phyloP scores from a whole-genome alignment of 2,329 filamentous ascomycete species.

The Calcarisporium arbuscula region DNA sequence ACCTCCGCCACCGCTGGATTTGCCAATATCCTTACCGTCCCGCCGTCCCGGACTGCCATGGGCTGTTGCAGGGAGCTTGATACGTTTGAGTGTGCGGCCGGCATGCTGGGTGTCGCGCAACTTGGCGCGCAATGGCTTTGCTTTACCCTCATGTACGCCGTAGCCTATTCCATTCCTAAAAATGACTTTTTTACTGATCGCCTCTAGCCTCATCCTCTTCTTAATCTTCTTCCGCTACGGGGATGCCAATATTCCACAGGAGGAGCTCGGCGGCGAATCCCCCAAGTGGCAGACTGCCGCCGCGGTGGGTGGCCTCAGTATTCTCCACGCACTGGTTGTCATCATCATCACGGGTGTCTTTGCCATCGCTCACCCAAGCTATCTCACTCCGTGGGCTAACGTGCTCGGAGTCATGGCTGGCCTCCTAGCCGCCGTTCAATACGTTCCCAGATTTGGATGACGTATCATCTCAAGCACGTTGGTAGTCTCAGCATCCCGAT shows the following conservation, averaged over 20 bases:
- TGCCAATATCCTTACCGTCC: conserved; percentile 84
- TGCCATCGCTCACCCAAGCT: conserved; percentile 52
- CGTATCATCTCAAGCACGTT: conserved; percentile 75
- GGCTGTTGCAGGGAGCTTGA: conserved; percentile 79
- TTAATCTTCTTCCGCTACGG: conserved; percentile 83
- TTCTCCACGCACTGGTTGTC: conserved; percentile 68
- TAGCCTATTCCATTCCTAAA: background rate
- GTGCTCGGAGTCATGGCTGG: conserved; percentile 75
- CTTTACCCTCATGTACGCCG: conserved; percentile 78
- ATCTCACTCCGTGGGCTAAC: conserved; percentile 76
- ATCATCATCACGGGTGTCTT: conserved; percentile 65
- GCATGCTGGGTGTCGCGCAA: conserved; percentile 82
- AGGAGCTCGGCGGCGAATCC: conserved; percentile 42
- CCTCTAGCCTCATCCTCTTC: conserved; percentile 75
- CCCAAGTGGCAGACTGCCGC: conserved; percentile 75
- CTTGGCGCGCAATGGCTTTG: conserved; percentile 88
- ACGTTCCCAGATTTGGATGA: conserved; percentile 91
- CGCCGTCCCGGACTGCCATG: conserved; percentile 76
- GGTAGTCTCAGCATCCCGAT: conserved; percentile 92
- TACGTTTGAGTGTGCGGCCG: conserved; percentile 76
- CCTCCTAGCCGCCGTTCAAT: conserved; percentile 77
- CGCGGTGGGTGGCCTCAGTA: conserved; percentile 62
- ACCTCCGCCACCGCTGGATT: conserved; percentile 85
- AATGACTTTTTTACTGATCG: conserved; percentile 13
- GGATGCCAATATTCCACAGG: conserved; percentile 42